Base-by-base conservation (phyloP, 1,284 basidiomycete genomes). In the Ganoderma sinense region DNA sequence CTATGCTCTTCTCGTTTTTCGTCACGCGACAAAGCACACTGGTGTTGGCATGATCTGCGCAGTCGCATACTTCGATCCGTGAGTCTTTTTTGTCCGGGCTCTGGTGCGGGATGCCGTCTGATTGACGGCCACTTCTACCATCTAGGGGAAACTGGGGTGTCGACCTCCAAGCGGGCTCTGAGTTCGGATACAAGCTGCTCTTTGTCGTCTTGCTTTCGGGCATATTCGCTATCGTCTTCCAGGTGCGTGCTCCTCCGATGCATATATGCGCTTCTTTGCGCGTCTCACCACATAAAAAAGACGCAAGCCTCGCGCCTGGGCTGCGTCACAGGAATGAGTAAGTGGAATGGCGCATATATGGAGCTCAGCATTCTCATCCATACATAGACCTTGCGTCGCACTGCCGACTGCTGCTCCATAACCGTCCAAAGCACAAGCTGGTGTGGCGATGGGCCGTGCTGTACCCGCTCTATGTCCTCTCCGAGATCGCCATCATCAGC, bases 151-250 rank as follows among this genome's bases (percentile, higher is more conserved):
- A 93, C 76, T 94, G 92, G 92, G 89, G 89, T 11, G 91, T 93
- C 18, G 92, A 93, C 78, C 81, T 94, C 23, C 87, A 91, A 78
- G 92, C 92, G 8, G 94, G 93, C 13, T 90, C 92, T 11, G 79
- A 88, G 71, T 94, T 87, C 78, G 96, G 96, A 0, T 97, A 97
- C 84, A 89, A 91, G 74, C 87, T 97, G 40, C 87, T 98, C 48
- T 97, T 97, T 78, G 87, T 97, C 62, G 91, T 98, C 14, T 86
- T 98, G 2, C 78, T 97, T 20, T 88, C 96, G 0, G 94, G 95
- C 23, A 75, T 97, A n/a, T 91, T 95, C 67, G 96, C 95, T 13
- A 89, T 93, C 1, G 87, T 93, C 68, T 84, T 95, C 29, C 94
- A 95, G 85, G 91, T 91, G 63, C 33, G 81, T 77, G 13, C 31